Evolutionary conservation across 1,284 basidiomycete species (phyloP).

Genomic region (Trametes pubescens): DNA sequence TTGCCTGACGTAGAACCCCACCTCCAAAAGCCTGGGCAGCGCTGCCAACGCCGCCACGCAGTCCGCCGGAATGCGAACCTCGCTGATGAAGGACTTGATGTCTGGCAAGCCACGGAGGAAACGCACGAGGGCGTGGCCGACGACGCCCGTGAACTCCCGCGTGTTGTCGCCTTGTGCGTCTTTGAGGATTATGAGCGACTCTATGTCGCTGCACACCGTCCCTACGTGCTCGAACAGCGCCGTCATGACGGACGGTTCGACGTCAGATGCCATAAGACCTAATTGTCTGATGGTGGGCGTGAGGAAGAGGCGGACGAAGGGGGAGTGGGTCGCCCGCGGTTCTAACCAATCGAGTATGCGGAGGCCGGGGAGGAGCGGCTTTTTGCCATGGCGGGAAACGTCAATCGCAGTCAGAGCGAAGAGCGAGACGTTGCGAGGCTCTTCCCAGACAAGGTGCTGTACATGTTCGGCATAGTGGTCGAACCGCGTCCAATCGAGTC

Average conservation of each 20-base stretch:
- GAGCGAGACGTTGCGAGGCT: background rate
- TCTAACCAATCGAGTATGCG: slow-evolving; percentile 4
- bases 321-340: background rate
- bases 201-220: background rate
- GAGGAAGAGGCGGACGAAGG: slow-evolving; percentile 7
- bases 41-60: background rate
- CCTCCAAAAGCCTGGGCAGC: background rate
- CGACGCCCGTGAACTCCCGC: background rate
- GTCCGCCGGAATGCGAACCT: background rate
- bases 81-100: background rate
- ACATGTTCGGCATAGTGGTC: slow-evolving; percentile 9
- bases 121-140: background rate
- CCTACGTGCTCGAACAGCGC: slow-evolving; percentile 1
- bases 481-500: slow-evolving; percentile 15
- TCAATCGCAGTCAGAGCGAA: slow-evolving; percentile 2
- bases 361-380: slow-evolving; percentile 1
- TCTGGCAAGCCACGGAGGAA: background rate
- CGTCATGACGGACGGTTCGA: background rate
- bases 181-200: background rate
- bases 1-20: background rate
- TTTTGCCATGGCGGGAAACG: background rate
- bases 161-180: background rate
- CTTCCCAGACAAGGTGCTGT: slow-evolving; percentile 3
- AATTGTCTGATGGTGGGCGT: background rate
- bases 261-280: background rate